These are phyloP conservation scores for Lipomyces lipofer DNA, from an alignment of 805 yeast species.

Conservation along the genomic window DNA sequence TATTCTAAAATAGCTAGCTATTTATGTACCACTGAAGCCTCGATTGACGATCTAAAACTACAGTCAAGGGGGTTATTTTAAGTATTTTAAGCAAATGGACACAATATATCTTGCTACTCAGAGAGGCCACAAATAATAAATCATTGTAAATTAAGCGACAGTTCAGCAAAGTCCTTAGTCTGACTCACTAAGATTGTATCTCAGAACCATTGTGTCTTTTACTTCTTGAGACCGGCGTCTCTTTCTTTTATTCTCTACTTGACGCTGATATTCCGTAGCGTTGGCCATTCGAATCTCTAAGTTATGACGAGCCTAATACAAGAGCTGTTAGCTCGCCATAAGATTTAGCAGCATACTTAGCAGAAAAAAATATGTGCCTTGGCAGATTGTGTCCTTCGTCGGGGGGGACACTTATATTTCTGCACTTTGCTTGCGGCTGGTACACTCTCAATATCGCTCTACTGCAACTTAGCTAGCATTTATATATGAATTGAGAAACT, in stretches of 20 bases:
- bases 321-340: background rate
- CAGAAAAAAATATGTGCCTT: background rate
- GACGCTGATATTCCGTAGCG: background rate
- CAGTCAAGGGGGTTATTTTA: too few relatives aligned
- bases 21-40: too few relatives aligned
- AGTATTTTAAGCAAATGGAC: background rate
- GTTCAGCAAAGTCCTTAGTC: background rate
- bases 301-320: background rate
- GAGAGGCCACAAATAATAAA: background rate
- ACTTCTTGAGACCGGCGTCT: background rate
- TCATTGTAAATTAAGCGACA: background rate
- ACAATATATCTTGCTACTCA: background rate
- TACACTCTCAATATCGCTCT: background rate
- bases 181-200: background rate
- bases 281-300: background rate
- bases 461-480: background rate
- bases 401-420: background rate
- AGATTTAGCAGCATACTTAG: background rate
- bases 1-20: background rate
- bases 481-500: background rate
- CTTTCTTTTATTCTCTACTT: background rate
- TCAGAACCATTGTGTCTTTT: background rate
- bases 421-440: background rate
- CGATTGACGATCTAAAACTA: too few relatives aligned
- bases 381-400: background rate